Conservation (phyloP, 805 yeast genomes). For the Ogataea pini region DNA sequence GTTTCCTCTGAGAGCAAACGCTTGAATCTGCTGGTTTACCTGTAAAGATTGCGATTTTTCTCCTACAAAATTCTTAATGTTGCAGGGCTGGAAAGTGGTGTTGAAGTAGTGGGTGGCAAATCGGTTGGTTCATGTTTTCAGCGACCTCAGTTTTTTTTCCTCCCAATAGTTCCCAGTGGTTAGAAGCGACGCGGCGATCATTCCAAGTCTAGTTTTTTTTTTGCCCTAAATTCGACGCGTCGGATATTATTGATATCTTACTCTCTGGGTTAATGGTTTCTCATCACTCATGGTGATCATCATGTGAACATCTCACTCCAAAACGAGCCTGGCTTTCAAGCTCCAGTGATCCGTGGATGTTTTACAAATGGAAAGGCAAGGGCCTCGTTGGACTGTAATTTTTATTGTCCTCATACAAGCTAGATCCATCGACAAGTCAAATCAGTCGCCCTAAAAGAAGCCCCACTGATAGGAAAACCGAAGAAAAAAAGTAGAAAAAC, state of each 20-base stretch:
- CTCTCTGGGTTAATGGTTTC: too few relatives aligned
- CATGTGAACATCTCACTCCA: too few relatives aligned
- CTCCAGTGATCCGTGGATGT: too few relatives aligned
- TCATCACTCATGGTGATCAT: too few relatives aligned
- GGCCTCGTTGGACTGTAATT: too few relatives aligned
- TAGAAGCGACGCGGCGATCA: slow-evolving; percentile 11
- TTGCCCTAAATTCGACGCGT: background rate
- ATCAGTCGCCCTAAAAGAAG: slow-evolving; percentile 5
- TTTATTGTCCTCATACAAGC: too few relatives aligned
- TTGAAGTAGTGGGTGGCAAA: slow-evolving; percentile 3
- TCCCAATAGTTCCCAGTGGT: background rate
- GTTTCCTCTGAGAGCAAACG: background rate
- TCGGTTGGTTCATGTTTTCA: slow-evolving; percentile 5
- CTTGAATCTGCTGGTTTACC: slow-evolving; percentile 1
- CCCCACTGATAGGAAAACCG: slow-evolving; percentile 10
- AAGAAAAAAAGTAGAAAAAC: slow-evolving; percentile 7
- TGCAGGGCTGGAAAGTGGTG: background rate
- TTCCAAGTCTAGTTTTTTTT: background rate
- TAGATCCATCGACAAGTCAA: too few relatives aligned
- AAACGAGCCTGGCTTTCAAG: too few relatives aligned
- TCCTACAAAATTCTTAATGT: background rate
- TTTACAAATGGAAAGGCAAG: too few relatives aligned
- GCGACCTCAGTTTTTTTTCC: background rate
- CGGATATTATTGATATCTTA: too few relatives aligned
- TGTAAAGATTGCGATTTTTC: slow-evolving; percentile 4